Evolutionary conservation across 305 asterid species (phyloP), one percentile per base, ranked within the genome.

Genomic region (Fraxinus dipetala): DNA sequence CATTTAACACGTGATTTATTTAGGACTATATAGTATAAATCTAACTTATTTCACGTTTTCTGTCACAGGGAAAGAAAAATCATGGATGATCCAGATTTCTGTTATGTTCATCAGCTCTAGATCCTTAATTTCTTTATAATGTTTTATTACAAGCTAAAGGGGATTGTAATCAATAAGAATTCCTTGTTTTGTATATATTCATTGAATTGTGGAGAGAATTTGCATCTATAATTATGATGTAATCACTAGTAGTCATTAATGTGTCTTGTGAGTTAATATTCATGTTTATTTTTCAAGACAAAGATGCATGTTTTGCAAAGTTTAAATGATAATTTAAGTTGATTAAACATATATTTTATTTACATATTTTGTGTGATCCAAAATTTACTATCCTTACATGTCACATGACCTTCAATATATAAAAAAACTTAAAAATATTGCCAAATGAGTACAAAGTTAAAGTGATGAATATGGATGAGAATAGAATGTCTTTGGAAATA

Each of bases 21-120:
- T 80, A 4, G 0, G 7, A 24, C 18, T 61, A 61, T 6, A 61
- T 24, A 20, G 10, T 59, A 63, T 22, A 20, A 63, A 65, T n/a
- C 26, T 5, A 36, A 48, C 3, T 18, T 13, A 45, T 51, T 16
- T 4, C 18, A 4, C 22, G 61, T 51, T 51, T 51, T 45, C 36
- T n/a, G 54, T 34, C 72, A 78, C 74, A 83, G 82, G 81, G 76
- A 73, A 36, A 83, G 69, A 83, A 78, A 48, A 70, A 22, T 6
- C 75, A 36, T 51, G 76, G 75, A 72, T 78, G 74, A 78, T 32
- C 65, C 51, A 76, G 79, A 4, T 67, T 67, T 11, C 30, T 9
- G 6, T 63, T 1, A 20, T 59, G 69, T 63, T 63, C 72, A 24
- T 63, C 14, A 8, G n/a, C 26, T 20, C 63, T 22, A 54, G 9